Base-by-base conservation (phyloP, 106 monocot species). In the Vanilla planifolia region DNA sequence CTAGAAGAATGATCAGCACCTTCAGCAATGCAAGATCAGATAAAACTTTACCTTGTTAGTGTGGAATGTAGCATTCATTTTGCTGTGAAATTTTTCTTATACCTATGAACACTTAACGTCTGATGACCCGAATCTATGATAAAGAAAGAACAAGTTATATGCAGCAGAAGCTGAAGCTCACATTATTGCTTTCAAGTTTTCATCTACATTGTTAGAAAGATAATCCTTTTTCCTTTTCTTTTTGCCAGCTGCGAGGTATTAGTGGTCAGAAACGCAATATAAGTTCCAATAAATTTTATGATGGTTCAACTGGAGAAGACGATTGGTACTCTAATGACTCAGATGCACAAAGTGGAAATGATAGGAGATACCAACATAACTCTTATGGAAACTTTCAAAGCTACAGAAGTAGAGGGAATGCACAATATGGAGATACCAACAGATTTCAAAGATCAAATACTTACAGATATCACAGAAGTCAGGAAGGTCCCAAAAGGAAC, bases 211-310 rank as follows among this genome's bases (percentile, higher is more conserved):
- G 37, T 5, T 33, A n/a, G 15, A 1, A 30, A 3, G 13, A 14
- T 5, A 11, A 33, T 17, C 7, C 6, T 6, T 14, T 60, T 69
- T 37, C 37, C 8, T 4, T 61, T 57, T 69, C 3, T 40, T 22
- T 41, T 69, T 61, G 30, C 29, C 71, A 71, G 71, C 45, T 71
- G 10, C 63, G 45, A 45, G 71, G 71, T 19, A 55, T 71, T 26
- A 45, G 44, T 17, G 63, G 71, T 43, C 33, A 16, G 41, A 19
- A 24, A 32, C 51, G 51, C 24, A 41, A 56, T 36, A 64, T 14
- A 10, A 53, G 21, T 26, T 17, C 55, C 8, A 43, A 44, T 32
- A 55, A 56, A 20, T n/a, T 37, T 27, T 19, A 55, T 43, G 36
- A 64, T 46, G 22, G 57, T 46, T n/a, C 55, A 45, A 24, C 14